Evolutionary conservation across 176 grass and related monocot species (phyloP).

Genomic region (Phyllostachys edulis): DNA sequence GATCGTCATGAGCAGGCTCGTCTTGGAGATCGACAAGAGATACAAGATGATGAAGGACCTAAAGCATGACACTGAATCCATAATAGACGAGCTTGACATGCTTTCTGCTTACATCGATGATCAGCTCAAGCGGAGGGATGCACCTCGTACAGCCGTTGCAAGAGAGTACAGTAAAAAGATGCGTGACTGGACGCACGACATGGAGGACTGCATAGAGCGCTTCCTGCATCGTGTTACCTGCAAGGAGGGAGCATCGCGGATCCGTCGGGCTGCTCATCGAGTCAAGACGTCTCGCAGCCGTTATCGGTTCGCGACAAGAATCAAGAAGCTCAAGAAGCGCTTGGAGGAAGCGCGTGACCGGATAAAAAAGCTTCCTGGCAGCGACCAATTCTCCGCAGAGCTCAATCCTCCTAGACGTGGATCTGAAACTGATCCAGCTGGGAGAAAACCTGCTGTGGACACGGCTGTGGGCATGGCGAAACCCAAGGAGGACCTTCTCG

Average conservation of each 20-base stretch:
- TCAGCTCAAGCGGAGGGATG: neutral
- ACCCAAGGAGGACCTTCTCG: too few species aligned
- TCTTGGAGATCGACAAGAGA: neutral
- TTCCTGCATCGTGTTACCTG: slow-evolving; percentile 22
- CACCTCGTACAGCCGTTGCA: neutral
- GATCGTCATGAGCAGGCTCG: slow-evolving; percentile 3
- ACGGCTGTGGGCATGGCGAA: too few species aligned
- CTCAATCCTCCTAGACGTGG: too few species aligned
- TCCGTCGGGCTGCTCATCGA: neutral
- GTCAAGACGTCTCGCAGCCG: too few species aligned
- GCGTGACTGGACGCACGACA: neutral
- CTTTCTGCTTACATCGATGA: slow-evolving; percentile 1
- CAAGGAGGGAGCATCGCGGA: neutral
- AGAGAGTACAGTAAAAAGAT: neutral
- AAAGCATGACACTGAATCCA: neutral
- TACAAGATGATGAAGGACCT: neutral
- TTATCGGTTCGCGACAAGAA: too few species aligned
- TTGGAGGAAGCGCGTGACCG: too few species aligned
- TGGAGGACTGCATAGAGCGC: slow-evolving; percentile 23
- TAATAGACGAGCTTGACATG: neutral
- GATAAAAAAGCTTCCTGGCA: too few species aligned
- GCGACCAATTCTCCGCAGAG: neutral
- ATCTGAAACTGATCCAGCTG: too few species aligned
- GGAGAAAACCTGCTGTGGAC: too few species aligned
- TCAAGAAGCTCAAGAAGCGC: too few species aligned